Evolutionary conservation across 2,329 filamentous ascomycete genomes (phyloP).

Genomic region (Paracoccidioides brasiliensis): DNA sequence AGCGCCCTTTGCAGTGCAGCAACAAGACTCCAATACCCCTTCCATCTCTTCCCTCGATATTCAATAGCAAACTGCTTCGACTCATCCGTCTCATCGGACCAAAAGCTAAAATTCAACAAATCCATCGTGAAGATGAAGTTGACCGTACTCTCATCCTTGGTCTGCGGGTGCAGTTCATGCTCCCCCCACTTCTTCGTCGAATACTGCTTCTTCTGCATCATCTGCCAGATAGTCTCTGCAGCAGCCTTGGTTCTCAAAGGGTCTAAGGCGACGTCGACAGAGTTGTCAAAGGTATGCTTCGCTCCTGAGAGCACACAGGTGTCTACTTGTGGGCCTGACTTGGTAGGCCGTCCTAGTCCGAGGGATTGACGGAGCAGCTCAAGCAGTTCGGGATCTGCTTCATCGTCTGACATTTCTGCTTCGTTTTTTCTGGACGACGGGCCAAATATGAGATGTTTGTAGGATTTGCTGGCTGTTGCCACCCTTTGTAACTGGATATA

Average conservation of each 20-base stretch:
- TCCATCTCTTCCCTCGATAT: conserved; percentile 72
- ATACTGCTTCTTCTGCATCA: conserved; percentile 76
- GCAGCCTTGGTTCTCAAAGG: conserved; percentile 72
- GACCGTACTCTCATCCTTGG: conserved; percentile 64
- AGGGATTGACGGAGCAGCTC: conserved; percentile 74
- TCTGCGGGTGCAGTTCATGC: conserved; percentile 79
- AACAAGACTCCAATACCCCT: conserved; percentile 89
- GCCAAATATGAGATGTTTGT: neutral
- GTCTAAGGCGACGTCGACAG: conserved; percentile 82
- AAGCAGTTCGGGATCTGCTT: conserved; percentile 76
- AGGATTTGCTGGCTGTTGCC: neutral
- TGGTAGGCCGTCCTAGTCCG: conserved; percentile 43
- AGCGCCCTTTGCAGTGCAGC: conserved; percentile 75
- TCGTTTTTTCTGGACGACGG: too few relatives aligned
- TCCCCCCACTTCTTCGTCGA: conserved; percentile 75
- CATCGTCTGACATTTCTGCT: conserved; percentile 68
- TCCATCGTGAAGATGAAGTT: conserved; percentile 98
- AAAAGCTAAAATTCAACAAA: conserved; percentile 91
- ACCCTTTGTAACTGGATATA: neutral
- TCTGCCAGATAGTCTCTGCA: conserved; percentile 60
- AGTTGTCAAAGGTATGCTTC: conserved; percentile 79
- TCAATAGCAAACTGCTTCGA: conserved; percentile 64
- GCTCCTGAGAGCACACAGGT: conserved; percentile 73
- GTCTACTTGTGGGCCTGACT: conserved; percentile 49
- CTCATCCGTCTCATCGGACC: conserved; percentile 59